Conservation (phyloP, 164 flowering plant species). For the Brasenia schreberi region DNA sequence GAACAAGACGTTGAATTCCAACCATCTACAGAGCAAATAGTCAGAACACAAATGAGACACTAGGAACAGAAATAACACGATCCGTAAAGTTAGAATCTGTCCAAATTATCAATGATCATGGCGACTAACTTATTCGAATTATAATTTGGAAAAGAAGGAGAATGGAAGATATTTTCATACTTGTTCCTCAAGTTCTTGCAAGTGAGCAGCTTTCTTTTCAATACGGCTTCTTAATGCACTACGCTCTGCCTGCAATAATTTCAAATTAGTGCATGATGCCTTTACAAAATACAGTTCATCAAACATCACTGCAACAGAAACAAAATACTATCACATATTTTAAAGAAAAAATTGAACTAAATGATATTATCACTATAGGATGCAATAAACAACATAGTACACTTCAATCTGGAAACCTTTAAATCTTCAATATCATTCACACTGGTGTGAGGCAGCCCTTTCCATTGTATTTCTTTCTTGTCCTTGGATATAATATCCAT, state of each 20-base stretch:
- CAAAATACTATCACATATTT: neutral
- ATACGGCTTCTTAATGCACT: constrained; percentile 12
- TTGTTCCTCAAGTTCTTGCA: constrained; percentile 30
- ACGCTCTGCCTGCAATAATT: constrained; percentile 12
- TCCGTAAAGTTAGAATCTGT: neutral
- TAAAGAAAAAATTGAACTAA: neutral
- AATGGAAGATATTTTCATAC: constrained; percentile 6
- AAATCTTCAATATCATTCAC: constrained; percentile 18
- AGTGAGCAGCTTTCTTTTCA: constrained; percentile 22
- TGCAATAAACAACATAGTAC: neutral
- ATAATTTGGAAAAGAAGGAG: neutral
- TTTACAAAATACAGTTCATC: too few relatives aligned
- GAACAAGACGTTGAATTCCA: constrained; percentile 16
- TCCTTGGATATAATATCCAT: constrained; percentile 25
- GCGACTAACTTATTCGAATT: neutral
- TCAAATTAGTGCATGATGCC: neutral
- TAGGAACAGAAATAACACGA: too few relatives aligned
- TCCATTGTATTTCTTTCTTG: constrained; percentile 33
- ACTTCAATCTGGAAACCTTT: constrained; percentile 9
- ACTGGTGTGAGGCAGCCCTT: constrained; percentile 19
- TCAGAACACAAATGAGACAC: neutral
- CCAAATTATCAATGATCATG: neutral
- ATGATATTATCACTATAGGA: too few relatives aligned
- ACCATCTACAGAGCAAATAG: constrained; percentile 5
- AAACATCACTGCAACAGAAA: neutral